phyloP scores from a whole-genome alignment of 2,329 filamentous ascomycete genomes.

The Epichloe uncinata region DNA sequence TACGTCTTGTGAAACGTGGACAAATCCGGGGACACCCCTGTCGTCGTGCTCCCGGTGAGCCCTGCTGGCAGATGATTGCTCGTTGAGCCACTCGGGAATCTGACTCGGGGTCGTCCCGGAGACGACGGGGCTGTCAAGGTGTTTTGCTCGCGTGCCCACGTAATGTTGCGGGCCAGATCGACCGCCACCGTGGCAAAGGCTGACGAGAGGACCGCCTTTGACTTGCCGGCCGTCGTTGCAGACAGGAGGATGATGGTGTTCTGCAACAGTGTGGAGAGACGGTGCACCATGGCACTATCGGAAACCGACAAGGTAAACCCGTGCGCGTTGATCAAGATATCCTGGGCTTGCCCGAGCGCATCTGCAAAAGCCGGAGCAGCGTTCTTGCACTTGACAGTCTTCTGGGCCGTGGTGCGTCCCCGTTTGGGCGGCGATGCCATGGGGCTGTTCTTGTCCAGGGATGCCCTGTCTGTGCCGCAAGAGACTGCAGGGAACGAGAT shows the following conservation, averaged over 20 bases:
- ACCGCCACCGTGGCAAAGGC: slow-evolving; percentile 49
- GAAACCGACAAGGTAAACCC: slow-evolving; percentile 37
- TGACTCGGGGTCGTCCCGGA: slow-evolving; percentile 8
- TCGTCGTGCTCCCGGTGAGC: slow-evolving; percentile 17
- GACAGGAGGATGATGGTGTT: slow-evolving; percentile 53
- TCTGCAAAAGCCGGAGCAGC: slow-evolving; percentile 36
- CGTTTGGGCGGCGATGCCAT: slow-evolving; percentile 24
- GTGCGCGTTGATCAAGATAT: slow-evolving; percentile 52
- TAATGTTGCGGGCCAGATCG: slow-evolving; percentile 58
- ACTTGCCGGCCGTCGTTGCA: slow-evolving; percentile 38
- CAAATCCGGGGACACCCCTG: slow-evolving; percentile 36
- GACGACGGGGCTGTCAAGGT: slow-evolving; percentile 19
- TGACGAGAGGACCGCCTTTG: slow-evolving; percentile 33
- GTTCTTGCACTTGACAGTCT: slow-evolving; percentile 17
- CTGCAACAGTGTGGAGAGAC: slow-evolving; percentile 49
- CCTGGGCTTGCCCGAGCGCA: slow-evolving; percentile 50
- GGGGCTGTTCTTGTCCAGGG: slow-evolving; percentile 22
- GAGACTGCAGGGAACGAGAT: slow-evolving; percentile 68
- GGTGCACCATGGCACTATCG: slow-evolving; percentile 47
- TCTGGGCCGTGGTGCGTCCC: slow-evolving; percentile 13
- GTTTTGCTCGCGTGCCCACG: slow-evolving; percentile 51
- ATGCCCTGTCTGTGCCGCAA: slow-evolving; percentile 26
- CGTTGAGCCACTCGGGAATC: slow-evolving; percentile 18
- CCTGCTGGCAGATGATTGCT: neutral
- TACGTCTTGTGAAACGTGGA: slow-evolving; percentile 64